These are phyloP conservation scores for Malassezia obtusa DNA, from an alignment of 1,284 basidiomycete genomes.

Conservation along the genomic window DNA sequence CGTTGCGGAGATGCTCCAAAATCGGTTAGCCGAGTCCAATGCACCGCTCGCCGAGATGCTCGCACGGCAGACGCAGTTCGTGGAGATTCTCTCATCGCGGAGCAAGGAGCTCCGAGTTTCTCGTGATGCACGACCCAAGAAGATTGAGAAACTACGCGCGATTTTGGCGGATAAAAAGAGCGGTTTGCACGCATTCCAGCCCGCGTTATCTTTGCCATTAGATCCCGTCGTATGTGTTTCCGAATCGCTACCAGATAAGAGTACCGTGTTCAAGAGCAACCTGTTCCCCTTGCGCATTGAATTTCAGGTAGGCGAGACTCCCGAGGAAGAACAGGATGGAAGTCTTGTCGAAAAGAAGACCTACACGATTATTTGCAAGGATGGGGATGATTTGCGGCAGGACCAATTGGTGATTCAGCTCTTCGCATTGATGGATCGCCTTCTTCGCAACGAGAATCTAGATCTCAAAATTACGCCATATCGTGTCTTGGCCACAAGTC, in stretches of 20 bases:
- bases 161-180: slow-evolving; percentile 77
- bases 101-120: slow-evolving; percentile 77
- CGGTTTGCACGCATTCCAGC: slow-evolving; percentile 49
- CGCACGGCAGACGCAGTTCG: slow-evolving; percentile 65
- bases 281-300: slow-evolving; percentile 82
- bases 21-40: not conserved
- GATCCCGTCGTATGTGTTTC: slow-evolving; percentile 72
- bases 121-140: slow-evolving; percentile 87
- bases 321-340: slow-evolving; percentile 31
- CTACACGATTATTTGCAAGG: slow-evolving; percentile 94
- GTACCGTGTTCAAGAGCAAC: slow-evolving; percentile 94
- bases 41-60: not conserved
- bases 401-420: slow-evolving; percentile 95
- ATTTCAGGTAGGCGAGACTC: slow-evolving; percentile 51
- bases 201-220: slow-evolving; percentile 59
- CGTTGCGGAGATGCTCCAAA: slow-evolving; percentile 58
- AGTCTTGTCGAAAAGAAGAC: too few relatives aligned
- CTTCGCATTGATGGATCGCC: slow-evolving; percentile 90
- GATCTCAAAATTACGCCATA: slow-evolving; percentile 88
- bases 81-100: slow-evolving; percentile 65
- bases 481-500: slow-evolving; percentile 83
- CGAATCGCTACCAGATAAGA: slow-evolving; percentile 79
- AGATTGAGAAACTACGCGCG: slow-evolving; percentile 83
- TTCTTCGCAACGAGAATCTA: slow-evolving; percentile 86
- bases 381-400: slow-evolving; percentile 95